These are phyloP conservation scores for Serendipita sp. DNA, from an alignment of 768 basidiomycete genomes.

Conservation along the genomic window DNA sequence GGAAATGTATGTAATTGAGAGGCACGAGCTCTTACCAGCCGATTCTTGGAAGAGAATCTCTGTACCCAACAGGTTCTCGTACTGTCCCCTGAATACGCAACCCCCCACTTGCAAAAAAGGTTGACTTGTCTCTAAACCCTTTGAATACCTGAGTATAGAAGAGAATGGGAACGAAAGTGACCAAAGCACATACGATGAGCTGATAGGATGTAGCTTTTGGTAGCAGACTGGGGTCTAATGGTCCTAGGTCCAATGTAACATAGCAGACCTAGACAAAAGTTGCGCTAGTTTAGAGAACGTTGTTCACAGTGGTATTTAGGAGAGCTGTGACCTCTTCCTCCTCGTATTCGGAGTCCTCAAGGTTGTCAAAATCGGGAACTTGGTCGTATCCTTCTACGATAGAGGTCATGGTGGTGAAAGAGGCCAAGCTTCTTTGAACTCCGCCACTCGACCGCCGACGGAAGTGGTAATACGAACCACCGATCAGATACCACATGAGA, in stretches of 20 bases:
- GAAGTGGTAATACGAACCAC: too few species aligned
- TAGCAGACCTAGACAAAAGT: slow-evolving; percentile 30
- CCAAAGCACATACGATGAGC: slow-evolving; percentile 44
- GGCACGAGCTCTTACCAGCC: slow-evolving; percentile 40
- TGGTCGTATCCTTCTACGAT: slow-evolving; percentile 24
- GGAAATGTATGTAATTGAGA: background rate
- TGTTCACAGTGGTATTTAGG: background rate
- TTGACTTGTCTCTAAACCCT: slow-evolving; percentile 65
- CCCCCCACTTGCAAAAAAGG: slow-evolving; percentile 67
- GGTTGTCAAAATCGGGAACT: slow-evolving; percentile 31
- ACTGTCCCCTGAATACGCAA: slow-evolving; percentile 52
- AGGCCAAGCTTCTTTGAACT: too few species aligned
- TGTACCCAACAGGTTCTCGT: slow-evolving; percentile 53
- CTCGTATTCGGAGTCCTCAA: slow-evolving; percentile 50
- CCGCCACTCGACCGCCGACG: too few species aligned
- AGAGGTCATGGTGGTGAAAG: background rate
- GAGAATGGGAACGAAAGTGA: background rate
- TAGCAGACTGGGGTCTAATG: slow-evolving; percentile 55
- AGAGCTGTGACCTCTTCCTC: slow-evolving; percentile 28
- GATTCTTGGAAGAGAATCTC: slow-evolving; percentile 44
- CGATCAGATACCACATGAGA: too few species aligned
- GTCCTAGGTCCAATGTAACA: slow-evolving; percentile 58
- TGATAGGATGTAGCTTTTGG: slow-evolving; percentile 54
- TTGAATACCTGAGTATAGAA: background rate
- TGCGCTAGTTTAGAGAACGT: background rate